These are phyloP conservation scores for Teratosphaeria nubilosa DNA, from an alignment of 2,329 filamentous ascomycete genomes.

Conservation along the genomic window DNA sequence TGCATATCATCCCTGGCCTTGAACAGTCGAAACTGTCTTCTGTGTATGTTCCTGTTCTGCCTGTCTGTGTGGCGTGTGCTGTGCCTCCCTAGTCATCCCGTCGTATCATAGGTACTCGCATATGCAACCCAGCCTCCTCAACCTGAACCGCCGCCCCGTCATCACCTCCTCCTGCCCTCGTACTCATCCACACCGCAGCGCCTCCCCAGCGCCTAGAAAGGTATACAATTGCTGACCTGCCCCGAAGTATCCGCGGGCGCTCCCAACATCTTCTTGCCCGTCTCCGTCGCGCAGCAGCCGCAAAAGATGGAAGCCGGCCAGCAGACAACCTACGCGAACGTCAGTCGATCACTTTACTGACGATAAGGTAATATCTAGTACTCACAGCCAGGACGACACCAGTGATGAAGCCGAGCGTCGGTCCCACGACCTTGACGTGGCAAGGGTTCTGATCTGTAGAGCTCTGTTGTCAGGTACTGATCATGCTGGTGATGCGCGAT, in stretches of 20 bases:
- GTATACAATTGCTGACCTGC: slow-evolving; percentile 24
- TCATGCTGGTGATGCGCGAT: background rate
- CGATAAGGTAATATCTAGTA: no score
- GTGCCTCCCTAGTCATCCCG: no score
- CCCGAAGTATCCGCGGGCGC: slow-evolving; percentile 24
- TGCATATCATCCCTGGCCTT: no score
- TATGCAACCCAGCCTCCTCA: no score
- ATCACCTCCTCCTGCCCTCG: background rate
- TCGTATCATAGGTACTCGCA: no score
- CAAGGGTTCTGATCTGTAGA: slow-evolving; percentile 27
- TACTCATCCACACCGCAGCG: background rate
- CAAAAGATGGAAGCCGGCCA: slow-evolving; percentile 30
- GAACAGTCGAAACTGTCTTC: background rate
- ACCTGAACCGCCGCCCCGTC: background rate
- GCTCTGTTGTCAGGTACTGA: background rate
- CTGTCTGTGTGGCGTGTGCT: no score
- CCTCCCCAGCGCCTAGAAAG: slow-evolving; percentile 13
- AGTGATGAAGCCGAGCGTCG: slow-evolving; percentile 27
- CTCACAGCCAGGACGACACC: slow-evolving; percentile 24
- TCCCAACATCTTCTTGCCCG: slow-evolving; percentile 20
- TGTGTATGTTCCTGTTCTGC: no score
- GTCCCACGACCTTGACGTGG: slow-evolving; percentile 29
- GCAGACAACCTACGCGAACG: slow-evolving; percentile 21
- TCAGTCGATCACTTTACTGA: background rate
- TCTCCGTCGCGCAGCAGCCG: slow-evolving; percentile 27